These are phyloP conservation scores for Agaricus subrufescens DNA, from an alignment of 768 basidiomycete species.

Conservation along the genomic window DNA sequence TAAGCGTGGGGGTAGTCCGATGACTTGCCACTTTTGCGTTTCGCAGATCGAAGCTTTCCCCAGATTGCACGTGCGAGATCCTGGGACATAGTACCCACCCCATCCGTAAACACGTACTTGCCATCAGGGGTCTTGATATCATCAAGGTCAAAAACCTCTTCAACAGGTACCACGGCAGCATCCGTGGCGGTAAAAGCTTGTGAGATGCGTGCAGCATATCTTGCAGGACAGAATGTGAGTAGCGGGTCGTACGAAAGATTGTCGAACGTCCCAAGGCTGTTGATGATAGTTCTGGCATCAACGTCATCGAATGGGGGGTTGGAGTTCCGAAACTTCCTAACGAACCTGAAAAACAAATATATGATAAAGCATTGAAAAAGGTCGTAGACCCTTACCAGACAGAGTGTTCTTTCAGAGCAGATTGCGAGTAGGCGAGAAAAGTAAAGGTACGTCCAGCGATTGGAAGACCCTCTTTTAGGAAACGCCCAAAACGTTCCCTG, in stretches of 20 bases:
- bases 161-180: constrained; percentile 38
- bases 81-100: constrained; percentile 59
- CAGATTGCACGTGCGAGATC: constrained; percentile 50
- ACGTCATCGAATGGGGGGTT: constrained; percentile 23
- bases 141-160: constrained; percentile 39
- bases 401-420: constrained; percentile 63
- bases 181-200: constrained; percentile 77
- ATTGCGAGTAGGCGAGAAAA: constrained; percentile 72
- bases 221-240: constrained; percentile 58
- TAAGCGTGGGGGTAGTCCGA: constrained; percentile 42
- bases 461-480: constrained; percentile 40
- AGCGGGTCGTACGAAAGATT: constrained; percentile 37
- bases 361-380: neutral
- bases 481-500: constrained; percentile 37
- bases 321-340: constrained; percentile 44
- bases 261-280: constrained; percentile 49
- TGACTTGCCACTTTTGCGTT: constrained; percentile 26
- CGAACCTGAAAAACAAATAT: constrained; percentile 44
- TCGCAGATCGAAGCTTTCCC: constrained; percentile 31
- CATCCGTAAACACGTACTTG: constrained; percentile 61
- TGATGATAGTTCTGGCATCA: constrained; percentile 48
- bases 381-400: constrained; percentile 37
- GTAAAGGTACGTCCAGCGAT: constrained; percentile 53
- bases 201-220: constrained; percentile 68
- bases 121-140: constrained; percentile 30